Evolutionary conservation across 139 green algal species (phyloP), one percentile per base, ranked within the genome.

Genomic region (Nannochloris sp.): DNA sequence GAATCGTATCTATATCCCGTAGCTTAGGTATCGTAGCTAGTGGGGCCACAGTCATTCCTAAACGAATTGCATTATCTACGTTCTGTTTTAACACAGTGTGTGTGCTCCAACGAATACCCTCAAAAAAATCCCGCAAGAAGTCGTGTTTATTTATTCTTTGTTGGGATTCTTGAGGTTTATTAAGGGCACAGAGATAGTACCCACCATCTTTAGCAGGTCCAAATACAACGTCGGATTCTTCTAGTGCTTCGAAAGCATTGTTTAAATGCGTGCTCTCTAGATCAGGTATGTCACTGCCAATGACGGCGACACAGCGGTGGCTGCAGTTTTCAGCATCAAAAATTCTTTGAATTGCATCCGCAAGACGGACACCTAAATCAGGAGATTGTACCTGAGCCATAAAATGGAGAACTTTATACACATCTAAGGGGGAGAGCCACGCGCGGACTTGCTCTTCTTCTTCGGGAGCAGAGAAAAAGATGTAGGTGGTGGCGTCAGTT

Each of bases 231-330:
- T 89, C 54, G 4, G 60, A 27, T 14, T 23, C 54, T n/a, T 58
- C 44, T 13, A 75, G 35, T 0, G 29, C 31, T 4, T 54, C 44
- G 27, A 72, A 29, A n/a, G 60, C 62, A 0, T 35, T 33, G 33
- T 14, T 4, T 23, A 91, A 14, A 44, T 74, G 27, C 24, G 6
- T n/a, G 4, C 54, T 24, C 8, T 47, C 59, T 5, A 91, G 42
- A 44, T 84, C 84, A 15, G 84, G 84, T 32, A 89, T 74, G 65
- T 91, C 84, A 10, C 81, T 88, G 7, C 84, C 84, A 3, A 80
- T 47, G 14, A 90, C 71, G 3, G 83, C 27, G 24, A 82, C 81
- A 42, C 77, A 56, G 13, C 27, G 61, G 31, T 68, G 46, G n/a
- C n/a, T n/a, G n/a, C n/a, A n/a, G n/a, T n/a, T n/a, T 25, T 59